Evolutionary conservation across 805 yeast species (phyloP).

Genomic region (Ogataea paradorogensis): DNA sequence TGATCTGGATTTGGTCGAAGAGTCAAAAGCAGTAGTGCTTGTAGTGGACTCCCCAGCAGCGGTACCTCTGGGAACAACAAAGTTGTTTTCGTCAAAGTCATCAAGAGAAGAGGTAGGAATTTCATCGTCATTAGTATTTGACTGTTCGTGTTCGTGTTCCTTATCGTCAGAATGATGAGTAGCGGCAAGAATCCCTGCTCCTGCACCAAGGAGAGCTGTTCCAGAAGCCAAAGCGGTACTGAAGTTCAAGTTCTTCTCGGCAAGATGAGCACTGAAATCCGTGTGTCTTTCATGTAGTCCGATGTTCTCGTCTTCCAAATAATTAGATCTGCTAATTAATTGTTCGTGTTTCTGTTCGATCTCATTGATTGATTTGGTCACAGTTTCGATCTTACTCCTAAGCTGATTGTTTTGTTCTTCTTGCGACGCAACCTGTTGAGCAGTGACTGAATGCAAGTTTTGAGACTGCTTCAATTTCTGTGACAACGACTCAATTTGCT

Average conservation of each 20-base stretch:
- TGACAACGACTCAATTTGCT: slow-evolving; percentile 50
- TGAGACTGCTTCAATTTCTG: slow-evolving; percentile 58
- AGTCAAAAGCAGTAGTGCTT: slow-evolving; percentile 22
- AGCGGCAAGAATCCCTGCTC: slow-evolving; percentile 20
- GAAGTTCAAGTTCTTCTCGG: slow-evolving; percentile 31
- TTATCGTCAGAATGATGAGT: slow-evolving; percentile 11
- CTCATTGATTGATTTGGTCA: slow-evolving; percentile 26
- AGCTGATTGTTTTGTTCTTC: slow-evolving; percentile 45
- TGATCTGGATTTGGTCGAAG: slow-evolving; percentile 19
- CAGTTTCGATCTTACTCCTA: slow-evolving; percentile 22
- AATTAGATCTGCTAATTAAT: slow-evolving; percentile 20
- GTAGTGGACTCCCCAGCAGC: slow-evolving; percentile 22
- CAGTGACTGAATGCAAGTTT: slow-evolving; percentile 61
- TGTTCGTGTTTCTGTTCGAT: slow-evolving; percentile 27
- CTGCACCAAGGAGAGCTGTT: slow-evolving; percentile 23
- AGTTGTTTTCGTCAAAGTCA: slow-evolving; percentile 29
- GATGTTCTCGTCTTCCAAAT: slow-evolving; percentile 38
- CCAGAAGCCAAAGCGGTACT: slow-evolving; percentile 31
- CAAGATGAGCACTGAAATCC: slow-evolving; percentile 31
- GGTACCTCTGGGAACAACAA: slow-evolving; percentile 17
- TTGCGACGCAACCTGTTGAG: slow-evolving; percentile 64
- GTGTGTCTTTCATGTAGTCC: slow-evolving; percentile 37
- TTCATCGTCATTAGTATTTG: slow-evolving; percentile 19
- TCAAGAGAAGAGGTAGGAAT: slow-evolving; percentile 34
- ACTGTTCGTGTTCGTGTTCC: background rate